Percentiles rank a stretch among this genome's conserved stretches.
phyloP scores from a whole-genome alignment of 306 rosid species.

The Neltuma alba region DNA sequence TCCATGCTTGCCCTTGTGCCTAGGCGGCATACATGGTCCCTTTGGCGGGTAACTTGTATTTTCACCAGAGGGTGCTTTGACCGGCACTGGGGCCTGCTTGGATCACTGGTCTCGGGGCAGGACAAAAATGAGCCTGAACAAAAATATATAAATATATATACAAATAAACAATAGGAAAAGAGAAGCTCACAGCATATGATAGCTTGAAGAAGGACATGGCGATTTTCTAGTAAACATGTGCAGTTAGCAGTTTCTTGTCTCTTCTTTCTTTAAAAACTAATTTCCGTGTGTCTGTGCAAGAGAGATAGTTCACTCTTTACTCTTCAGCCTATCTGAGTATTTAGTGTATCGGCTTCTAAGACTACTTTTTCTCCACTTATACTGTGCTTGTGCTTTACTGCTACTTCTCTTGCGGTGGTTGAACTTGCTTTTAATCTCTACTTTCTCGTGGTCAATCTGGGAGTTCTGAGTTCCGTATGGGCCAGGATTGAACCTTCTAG shows the following conservation, averaged over 20 bases:
- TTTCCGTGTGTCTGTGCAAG: background rate
- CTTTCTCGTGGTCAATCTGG: conserved; percentile 34
- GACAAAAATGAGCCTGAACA: background rate
- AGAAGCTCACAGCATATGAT: conserved; percentile 6
- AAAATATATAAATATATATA: background rate
- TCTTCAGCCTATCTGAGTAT: background rate
- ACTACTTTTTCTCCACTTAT: conserved; percentile 29
- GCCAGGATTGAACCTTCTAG: conserved; percentile 36
- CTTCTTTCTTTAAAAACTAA: conserved; percentile 5
- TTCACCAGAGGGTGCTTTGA: background rate
- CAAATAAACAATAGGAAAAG: background rate
- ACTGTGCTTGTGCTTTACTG: conserved; percentile 32
- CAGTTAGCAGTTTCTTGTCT: conserved; percentile 37
- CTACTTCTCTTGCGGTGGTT: conserved; percentile 31
- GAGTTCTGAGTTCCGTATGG: conserved; percentile 35
- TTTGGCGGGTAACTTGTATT: background rate
- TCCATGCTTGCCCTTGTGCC: background rate
- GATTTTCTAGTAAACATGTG: conserved; percentile 30
- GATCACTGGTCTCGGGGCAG: background rate
- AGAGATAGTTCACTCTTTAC: background rate
- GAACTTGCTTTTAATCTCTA: conserved; percentile 26
- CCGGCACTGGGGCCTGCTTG: background rate
- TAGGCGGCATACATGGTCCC: background rate
- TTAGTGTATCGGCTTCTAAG: background rate
- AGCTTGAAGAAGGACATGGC: conserved; percentile 27